Evolutionary conservation across 2,329 filamentous ascomycete species (phyloP).

Genomic region (Trichocomaceae sp.): DNA sequence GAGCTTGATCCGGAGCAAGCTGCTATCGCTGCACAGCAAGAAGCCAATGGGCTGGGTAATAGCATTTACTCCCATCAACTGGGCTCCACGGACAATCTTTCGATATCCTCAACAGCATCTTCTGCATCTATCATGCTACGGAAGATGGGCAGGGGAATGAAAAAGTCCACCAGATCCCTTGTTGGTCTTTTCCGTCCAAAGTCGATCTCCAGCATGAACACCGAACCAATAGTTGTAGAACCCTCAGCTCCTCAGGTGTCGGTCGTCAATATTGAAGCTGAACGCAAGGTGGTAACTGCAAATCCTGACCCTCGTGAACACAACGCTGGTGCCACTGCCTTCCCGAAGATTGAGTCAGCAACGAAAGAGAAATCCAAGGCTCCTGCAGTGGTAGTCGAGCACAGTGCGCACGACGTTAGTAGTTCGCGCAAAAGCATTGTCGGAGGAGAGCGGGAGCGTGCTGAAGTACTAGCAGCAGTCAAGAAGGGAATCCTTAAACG

Average conservation of each 20-base stretch:
- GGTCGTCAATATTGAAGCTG: constrained; percentile 92
- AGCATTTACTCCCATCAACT: constrained; percentile 78
- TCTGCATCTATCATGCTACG: constrained; percentile 56
- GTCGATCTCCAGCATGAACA: constrained; percentile 71
- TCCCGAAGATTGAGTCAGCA: constrained; percentile 76
- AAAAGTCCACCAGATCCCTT: constrained; percentile 82
- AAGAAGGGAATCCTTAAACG: constrained; percentile 95
- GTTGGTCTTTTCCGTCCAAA: constrained; percentile 94
- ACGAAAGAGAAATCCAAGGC: constrained; percentile 59
- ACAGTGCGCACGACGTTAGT: constrained; percentile 31
- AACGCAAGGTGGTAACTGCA: constrained; percentile 75
- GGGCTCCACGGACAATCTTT: constrained; percentile 86
- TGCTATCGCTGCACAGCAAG: constrained; percentile 85
- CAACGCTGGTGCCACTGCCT: constrained; percentile 66
- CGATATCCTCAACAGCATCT: constrained; percentile 44
- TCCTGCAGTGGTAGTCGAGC: constrained; percentile 24
- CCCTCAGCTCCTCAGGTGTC: constrained; percentile 78
- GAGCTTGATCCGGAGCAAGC: constrained; percentile 81
- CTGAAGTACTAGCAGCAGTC: constrained; percentile 84
- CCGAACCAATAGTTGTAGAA: constrained; percentile 59
- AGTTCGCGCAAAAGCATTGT: constrained; percentile 72
- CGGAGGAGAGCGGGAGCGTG: constrained; percentile 80
- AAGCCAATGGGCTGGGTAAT: constrained; percentile 82
- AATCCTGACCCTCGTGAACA: constrained; percentile 59
- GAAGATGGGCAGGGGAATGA: constrained; percentile 99